Conservation (phyloP, 257 asterid genomes). For the Fraxinus cuspidata region DNA sequence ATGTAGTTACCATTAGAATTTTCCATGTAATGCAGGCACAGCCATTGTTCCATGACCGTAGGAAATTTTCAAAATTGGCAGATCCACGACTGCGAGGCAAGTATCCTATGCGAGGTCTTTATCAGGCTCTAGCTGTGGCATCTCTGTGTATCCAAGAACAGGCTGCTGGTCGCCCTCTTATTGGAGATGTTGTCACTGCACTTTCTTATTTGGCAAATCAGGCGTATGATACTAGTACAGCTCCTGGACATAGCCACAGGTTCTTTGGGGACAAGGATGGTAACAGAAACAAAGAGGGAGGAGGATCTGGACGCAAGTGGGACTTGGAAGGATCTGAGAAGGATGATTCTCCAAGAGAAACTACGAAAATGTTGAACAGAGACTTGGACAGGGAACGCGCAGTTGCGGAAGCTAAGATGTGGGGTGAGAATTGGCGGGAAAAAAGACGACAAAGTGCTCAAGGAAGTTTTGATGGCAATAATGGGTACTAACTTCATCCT, state of each 20-base stretch:
- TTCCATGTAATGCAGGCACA: constrained; percentile 63
- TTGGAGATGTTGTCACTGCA: constrained; percentile 94
- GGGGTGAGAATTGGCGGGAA: constrained; percentile 97
- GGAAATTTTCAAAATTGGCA: constrained; percentile 76
- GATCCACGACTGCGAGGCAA: constrained; percentile 87
- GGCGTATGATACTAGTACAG: constrained; percentile 53
- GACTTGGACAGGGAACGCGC: constrained; percentile 91
- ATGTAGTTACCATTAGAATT: background rate
- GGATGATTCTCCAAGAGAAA: constrained; percentile 82
- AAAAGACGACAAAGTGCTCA: constrained; percentile 69
- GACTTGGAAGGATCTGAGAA: constrained; percentile 77
- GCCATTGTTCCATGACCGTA: constrained; percentile 85
- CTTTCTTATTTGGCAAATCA: constrained; percentile 92
- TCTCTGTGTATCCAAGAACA: constrained; percentile 98
- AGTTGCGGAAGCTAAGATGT: constrained; percentile 97
- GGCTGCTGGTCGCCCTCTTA: constrained; percentile 96
- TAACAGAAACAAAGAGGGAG: constrained; percentile 58
- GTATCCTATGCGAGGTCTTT: constrained; percentile 85
- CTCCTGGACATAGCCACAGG: constrained; percentile 37
- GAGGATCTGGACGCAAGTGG: constrained; percentile 73
- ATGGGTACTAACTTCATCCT: constrained; percentile 35
- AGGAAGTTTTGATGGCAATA: constrained; percentile 65
- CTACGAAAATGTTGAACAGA: constrained; percentile 61
- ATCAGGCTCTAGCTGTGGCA: constrained; percentile 97
- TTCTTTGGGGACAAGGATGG: constrained; percentile 27